Evolutionary conservation across 225 moss, liverwort and hornwort genomes (phyloP).

Genomic region (Pseudisothecium myosuroides): DNA sequence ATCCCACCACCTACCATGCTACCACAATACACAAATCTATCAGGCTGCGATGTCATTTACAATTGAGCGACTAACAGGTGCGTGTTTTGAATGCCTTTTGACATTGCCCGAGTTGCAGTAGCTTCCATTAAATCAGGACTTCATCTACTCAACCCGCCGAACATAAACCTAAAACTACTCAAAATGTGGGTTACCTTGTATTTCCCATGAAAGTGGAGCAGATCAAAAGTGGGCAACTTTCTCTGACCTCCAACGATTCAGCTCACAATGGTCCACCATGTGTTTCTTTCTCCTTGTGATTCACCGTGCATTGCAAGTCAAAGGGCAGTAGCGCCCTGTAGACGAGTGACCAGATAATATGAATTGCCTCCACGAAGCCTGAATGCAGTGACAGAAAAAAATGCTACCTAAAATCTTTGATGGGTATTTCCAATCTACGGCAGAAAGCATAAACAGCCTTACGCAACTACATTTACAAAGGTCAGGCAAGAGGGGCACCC

Average conservation of each 20-base stretch:
- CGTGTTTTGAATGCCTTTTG: not conserved
- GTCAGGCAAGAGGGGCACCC: slow-evolving; percentile 7
- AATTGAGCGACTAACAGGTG: not conserved
- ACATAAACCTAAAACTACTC: not conserved
- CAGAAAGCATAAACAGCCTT: not conserved
- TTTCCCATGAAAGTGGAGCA: not conserved
- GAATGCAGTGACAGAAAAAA: slow-evolving; percentile 7
- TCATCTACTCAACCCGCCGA: not conserved
- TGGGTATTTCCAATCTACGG: not conserved
- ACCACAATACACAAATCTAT: not conserved
- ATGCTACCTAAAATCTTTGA: not conserved
- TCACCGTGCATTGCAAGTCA: not conserved
- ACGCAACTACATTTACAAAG: slow-evolving; percentile 17
- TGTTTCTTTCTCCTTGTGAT: not conserved
- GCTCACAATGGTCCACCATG: not conserved
- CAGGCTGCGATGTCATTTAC: not conserved
- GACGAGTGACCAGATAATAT: not conserved
- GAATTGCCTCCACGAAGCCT: slow-evolving; percentile 8
- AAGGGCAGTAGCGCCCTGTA: not conserved
- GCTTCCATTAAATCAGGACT: not conserved
- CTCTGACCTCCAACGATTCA: not conserved
- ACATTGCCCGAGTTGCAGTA: not conserved
- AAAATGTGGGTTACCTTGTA: not conserved
- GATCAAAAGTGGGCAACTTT: not conserved
- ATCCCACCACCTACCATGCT: not conserved